Percentiles rank a stretch among this genome's conserved stretches.
These are phyloP conservation scores for Choricystis sp. DNA, from an alignment of 139 green algal species.

Conservation along the genomic window DNA sequence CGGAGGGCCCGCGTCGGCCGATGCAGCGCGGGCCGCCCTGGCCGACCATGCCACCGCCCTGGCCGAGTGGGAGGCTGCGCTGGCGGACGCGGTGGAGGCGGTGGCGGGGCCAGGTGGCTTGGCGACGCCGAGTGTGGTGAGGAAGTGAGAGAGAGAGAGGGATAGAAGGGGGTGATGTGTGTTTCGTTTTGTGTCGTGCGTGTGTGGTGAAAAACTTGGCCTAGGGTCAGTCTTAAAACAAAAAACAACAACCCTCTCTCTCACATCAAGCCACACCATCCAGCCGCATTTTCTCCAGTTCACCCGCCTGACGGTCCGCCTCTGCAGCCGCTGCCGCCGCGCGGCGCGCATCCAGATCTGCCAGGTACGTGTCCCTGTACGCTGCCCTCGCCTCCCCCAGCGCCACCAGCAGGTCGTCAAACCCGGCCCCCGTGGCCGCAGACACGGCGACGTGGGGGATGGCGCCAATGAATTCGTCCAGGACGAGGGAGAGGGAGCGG, in stretches of 20 bases:
- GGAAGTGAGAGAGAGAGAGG: not conserved
- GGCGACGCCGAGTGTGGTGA: not conserved
- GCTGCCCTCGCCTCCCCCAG: constrained; percentile 9
- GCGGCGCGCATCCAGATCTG: not conserved
- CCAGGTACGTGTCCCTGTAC: not conserved
- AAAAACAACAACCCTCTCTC: not conserved
- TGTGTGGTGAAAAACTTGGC: too few relatives aligned
- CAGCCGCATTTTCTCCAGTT: not conserved
- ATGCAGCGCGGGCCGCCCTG: not conserved
- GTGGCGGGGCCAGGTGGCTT: too few relatives aligned
- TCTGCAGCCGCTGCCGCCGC: not conserved
- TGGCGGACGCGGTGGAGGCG: not conserved
- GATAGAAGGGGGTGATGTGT: not conserved
- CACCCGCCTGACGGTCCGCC: not conserved
- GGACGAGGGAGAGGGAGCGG: constrained; percentile 60
- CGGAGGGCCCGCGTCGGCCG: not conserved
- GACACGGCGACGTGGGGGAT: constrained; percentile 70
- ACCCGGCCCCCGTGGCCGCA: constrained; percentile 75
- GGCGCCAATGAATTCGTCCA: constrained; percentile 90
- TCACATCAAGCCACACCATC: not conserved
- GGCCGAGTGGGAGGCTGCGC: not conserved
- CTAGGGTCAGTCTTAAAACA: too few relatives aligned
- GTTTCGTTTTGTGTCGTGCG: too few relatives aligned
- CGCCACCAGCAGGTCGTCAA: constrained; percentile 65
- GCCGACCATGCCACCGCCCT: not conserved